These are phyloP conservation scores for Wilcoxina mikolae DNA, from an alignment of 495 filamentous ascomycete species.

Conservation along the genomic window DNA sequence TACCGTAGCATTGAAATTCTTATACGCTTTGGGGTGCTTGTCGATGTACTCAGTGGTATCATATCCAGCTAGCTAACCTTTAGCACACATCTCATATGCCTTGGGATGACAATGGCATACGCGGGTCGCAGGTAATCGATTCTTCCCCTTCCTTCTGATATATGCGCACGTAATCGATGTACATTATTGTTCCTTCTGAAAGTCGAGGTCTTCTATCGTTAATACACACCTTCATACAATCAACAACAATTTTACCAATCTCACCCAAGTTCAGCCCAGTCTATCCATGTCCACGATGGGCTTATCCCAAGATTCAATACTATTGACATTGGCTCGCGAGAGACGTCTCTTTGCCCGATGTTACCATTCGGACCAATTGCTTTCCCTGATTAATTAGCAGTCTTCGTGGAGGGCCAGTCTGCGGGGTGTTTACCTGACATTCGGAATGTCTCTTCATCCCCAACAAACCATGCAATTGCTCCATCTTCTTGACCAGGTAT, in stretches of 20 bases:
- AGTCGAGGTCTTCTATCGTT: conserved; percentile 12
- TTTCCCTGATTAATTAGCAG: conserved; percentile 53
- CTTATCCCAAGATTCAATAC: conserved; percentile 65
- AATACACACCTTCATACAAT: conserved; percentile 30
- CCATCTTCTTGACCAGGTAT: conserved; percentile 43
- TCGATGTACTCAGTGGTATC: conserved; percentile 56
- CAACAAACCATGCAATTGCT: conserved; percentile 55
- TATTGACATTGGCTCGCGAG: conserved; percentile 33
- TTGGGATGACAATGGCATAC: conserved; percentile 6
- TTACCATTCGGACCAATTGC: conserved; percentile 29
- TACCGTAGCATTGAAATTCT: conserved; percentile 49
- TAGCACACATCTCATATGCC: background rate
- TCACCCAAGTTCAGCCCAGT: conserved; percentile 37
- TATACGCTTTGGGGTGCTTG: conserved; percentile 47
- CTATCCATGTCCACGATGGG: conserved; percentile 48
- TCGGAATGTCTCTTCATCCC: conserved; percentile 49
- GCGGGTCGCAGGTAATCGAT: conserved; percentile 58
- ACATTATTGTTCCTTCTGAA: conserved; percentile 43
- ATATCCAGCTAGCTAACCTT: conserved; percentile 34
- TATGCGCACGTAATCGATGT: conserved; percentile 61
- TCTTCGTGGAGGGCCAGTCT: conserved; percentile 52
- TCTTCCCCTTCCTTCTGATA: conserved; percentile 48
- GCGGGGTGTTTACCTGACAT: conserved; percentile 47
- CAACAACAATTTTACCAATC: background rate
- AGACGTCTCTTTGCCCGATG: conserved; percentile 17